Evolutionary conservation across 1,284 basidiomycete species (phyloP).

Genomic region (Cryptococcus sp.): DNA sequence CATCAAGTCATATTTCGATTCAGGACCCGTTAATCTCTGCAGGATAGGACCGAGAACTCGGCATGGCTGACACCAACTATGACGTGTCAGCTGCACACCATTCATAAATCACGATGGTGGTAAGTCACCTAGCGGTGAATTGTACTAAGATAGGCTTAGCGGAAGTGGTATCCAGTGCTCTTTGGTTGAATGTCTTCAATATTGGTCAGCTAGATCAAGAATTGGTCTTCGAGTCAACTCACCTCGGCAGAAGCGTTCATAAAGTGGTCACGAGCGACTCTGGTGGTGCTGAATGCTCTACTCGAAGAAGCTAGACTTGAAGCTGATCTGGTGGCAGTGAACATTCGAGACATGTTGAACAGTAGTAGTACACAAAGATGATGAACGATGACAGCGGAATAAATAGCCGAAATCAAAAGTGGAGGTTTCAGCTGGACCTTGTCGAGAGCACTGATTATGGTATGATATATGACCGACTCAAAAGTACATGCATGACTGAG

Average conservation of each 20-base stretch:
- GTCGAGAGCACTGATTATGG: too few relatives aligned
- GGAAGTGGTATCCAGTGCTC: conserved; percentile 18
- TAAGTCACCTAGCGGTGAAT: conserved; percentile 43
- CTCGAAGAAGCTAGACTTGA: too few relatives aligned
- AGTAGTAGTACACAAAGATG: too few relatives aligned
- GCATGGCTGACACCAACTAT: conserved; percentile 48
- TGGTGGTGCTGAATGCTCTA: conserved; percentile 11
- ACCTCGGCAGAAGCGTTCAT: conserved; percentile 23
- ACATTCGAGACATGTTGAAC: too few relatives aligned
- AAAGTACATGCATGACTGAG: too few relatives aligned
- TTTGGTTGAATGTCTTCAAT: conserved; percentile 22
- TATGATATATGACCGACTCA: too few relatives aligned
- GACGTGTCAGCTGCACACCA: not conserved
- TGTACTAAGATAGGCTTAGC: conserved; percentile 43
- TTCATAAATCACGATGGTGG: not conserved
- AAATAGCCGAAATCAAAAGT: too few relatives aligned
- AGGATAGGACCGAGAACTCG: conserved; percentile 43
- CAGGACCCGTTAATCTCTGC: conserved; percentile 36
- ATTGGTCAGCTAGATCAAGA: not conserved
- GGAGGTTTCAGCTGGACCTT: too few relatives aligned
- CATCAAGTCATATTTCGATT: conserved; percentile 36
- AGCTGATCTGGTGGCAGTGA: too few relatives aligned
- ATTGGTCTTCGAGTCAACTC: conserved; percentile 1
- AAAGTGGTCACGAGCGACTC: conserved; percentile 27
- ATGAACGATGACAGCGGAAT: too few relatives aligned